Base-by-base conservation (phyloP, 1,284 basidiomycete species). In the Hymenochaete sp. region DNA sequence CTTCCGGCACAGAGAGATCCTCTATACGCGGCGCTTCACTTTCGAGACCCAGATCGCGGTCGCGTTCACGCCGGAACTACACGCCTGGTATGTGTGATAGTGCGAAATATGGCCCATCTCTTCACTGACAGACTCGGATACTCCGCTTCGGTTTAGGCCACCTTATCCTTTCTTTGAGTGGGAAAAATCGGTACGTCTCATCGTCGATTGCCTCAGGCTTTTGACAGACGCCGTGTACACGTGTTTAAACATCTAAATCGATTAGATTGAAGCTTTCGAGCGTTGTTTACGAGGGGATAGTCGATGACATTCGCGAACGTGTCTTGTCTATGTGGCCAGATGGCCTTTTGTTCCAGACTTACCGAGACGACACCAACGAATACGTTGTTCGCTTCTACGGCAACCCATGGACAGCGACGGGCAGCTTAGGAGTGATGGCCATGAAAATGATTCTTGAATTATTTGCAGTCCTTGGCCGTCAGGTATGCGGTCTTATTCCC, bases 311-410 rank as follows among this genome's bases (percentile, higher is more conserved):
- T 19, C 59, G 62, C 33, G 67, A 72, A 44, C 55, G 56, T 3
- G 55, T 75, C 19, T 53, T 70, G 27, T 62, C 65, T 13, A 67
- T 71, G 59, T 73, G 71, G 71, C 72, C 67, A 11, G 58, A 64
- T 3, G 72, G 72, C 4, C 57, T 69, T 38, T 57, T 61, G 2
- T 33, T 40, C 26, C 57, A 60, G 25, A 56, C 59, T 22, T 55
- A 55, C 26, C 53, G 44, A 0, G 54, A 59, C 11, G 53, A 63
- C 38, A 39, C 42, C 18, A 51, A 47, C 22, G 58, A 65, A 19
- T 74, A 66, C 66, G 61, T 60, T 22, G 62, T 70, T 16, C 58
- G 58, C 2, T 72, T 74, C 42, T 54, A 59, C 16, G 67, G 66
- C 14, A 64, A 56, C n/a, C 73, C 72, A 1, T 73, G 73, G 73